These are phyloP conservation scores for Raffaelea deltoideospora DNA, from an alignment of 2,329 filamentous ascomycete species.

Conservation along the genomic window DNA sequence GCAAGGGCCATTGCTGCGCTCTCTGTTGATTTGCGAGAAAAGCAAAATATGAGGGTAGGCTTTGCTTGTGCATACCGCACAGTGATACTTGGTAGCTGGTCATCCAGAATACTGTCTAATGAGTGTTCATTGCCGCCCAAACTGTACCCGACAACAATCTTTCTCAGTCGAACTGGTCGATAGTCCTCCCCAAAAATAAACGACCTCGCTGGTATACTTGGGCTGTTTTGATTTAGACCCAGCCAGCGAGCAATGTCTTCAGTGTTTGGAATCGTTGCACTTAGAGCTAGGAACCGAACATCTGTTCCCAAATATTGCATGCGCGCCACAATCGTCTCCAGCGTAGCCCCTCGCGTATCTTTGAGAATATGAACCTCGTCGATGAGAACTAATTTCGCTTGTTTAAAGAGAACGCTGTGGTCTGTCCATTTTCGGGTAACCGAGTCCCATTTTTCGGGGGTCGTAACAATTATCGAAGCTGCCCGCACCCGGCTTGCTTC, in stretches of 20 bases:
- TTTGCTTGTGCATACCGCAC: conserved; percentile 52
- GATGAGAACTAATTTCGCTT: conserved; percentile 68
- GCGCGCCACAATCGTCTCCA: conserved; percentile 72
- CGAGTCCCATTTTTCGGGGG: conserved; percentile 85
- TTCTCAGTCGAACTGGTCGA: conserved; percentile 61
- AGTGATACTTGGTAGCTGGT: conserved; percentile 51
- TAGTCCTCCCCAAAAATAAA: conserved; percentile 69
- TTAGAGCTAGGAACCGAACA: conserved; percentile 67
- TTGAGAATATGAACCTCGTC: conserved; percentile 83
- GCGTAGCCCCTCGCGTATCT: conserved; percentile 59
- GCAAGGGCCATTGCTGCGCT: conserved; percentile 53
- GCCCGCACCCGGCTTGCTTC: conserved; percentile 55
- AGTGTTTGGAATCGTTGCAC: conserved; percentile 72
- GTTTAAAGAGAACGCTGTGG: conserved; percentile 55
- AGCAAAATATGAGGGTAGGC: conserved; percentile 73
- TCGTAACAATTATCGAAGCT: conserved; percentile 73
- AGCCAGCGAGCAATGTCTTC: conserved; percentile 70
- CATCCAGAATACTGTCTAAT: conserved; percentile 57
- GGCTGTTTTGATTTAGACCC: conserved; percentile 45
- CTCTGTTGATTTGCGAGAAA: conserved; percentile 56
- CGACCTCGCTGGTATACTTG: conserved; percentile 45
- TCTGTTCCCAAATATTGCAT: conserved; percentile 70
- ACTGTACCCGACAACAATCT: conserved; percentile 60
- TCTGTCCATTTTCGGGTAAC: conserved; percentile 80
- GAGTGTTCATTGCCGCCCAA: conserved; percentile 53